phyloP scores from a whole-genome alignment of 2,329 filamentous ascomycete species.

The Myriosclerotinia scirpicola region DNA sequence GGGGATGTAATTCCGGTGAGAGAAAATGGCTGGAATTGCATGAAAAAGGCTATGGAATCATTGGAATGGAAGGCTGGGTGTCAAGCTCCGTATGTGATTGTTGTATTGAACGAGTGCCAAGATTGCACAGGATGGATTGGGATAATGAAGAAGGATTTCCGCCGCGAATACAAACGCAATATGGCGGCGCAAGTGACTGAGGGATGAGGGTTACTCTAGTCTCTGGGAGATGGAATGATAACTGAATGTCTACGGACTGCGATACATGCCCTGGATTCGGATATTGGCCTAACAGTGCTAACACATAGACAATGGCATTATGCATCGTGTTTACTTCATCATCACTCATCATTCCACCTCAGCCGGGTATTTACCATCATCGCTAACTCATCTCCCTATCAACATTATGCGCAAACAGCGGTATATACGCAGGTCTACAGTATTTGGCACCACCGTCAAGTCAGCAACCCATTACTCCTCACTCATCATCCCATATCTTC shows the following conservation, averaged over 20 bases:
- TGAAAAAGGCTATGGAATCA: background rate
- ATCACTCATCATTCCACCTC: background rate
- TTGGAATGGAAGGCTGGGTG: background rate
- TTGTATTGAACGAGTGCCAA: background rate
- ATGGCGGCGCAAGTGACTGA: background rate
- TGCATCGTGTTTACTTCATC: background rate
- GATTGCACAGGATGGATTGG: background rate
- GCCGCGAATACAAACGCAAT: conserved; percentile 8
- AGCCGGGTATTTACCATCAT: background rate
- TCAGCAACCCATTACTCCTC: background rate
- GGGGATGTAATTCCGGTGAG: background rate
- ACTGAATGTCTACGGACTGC: background rate
- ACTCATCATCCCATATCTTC: background rate
- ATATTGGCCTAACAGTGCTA: background rate
- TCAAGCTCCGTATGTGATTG: background rate
- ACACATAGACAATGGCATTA: background rate
- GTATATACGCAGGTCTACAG: no score
- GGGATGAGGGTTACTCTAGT: no score
- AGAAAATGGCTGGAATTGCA: background rate
- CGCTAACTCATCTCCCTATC: background rate
- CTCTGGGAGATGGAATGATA: background rate
- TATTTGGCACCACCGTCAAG: background rate
- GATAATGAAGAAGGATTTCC: background rate
- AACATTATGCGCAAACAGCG: background rate
- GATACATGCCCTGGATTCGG: background rate